Evolutionary conservation across 1,284 basidiomycete genomes (phyloP).

Genomic region (Sanghuangporus sanghuang): DNA sequence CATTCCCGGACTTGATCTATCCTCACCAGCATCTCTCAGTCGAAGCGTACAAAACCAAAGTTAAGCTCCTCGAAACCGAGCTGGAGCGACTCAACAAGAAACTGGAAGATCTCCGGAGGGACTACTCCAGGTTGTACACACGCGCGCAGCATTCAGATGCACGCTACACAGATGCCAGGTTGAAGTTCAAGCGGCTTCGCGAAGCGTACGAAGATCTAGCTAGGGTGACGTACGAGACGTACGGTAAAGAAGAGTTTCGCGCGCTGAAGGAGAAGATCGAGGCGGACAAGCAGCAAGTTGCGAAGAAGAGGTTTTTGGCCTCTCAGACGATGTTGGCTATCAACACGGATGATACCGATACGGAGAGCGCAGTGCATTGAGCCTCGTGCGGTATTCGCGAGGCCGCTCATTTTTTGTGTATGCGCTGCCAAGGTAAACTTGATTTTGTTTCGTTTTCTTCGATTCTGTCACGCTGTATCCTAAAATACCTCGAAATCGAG

Average conservation of each 20-base stretch:
- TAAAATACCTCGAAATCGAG: no score
- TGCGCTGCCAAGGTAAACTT: no score
- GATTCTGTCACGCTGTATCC: no score
- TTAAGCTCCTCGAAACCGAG: not conserved
- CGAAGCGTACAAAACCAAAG: not conserved
- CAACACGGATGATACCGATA: not conserved
- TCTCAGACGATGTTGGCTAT: not conserved
- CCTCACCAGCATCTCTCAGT: not conserved
- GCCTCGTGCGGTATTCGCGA: not conserved
- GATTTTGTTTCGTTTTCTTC: no score
- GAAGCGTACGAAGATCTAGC: not conserved
- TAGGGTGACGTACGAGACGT: not conserved
- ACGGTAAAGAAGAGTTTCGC: not conserved
- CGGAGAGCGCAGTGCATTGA: not conserved
- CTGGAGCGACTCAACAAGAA: not conserved
- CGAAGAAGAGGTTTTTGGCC: not conserved
- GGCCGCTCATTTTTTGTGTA: not conserved
- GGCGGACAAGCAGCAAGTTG: not conserved
- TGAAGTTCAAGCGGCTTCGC: not conserved
- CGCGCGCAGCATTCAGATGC: not conserved
- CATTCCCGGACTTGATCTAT: not conserved
- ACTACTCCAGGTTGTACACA: not conserved
- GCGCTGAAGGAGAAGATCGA: not conserved
- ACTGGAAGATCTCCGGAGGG: not conserved
- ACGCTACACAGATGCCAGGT: not conserved